Evolutionary conservation across 2,329 filamentous ascomycete genomes (phyloP), one percentile per base, ranked within the genome.

Genomic region (Fusarium bulbicola): DNA sequence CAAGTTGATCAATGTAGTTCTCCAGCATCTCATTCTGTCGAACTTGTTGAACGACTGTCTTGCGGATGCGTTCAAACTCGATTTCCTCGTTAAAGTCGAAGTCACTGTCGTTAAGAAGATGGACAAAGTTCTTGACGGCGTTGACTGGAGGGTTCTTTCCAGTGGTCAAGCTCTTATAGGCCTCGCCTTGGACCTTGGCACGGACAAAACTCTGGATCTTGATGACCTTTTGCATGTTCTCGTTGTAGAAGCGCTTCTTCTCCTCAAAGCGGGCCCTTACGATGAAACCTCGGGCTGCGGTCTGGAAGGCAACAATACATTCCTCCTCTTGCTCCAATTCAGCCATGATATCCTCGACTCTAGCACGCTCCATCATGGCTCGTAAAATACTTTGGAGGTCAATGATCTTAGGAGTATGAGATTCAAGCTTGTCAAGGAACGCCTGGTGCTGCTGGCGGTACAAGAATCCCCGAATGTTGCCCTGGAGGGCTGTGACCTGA

Each of bases 21-120:
- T 99, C 96, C 43, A 97, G 90, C 86, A 97, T 92, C 83, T 99
- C 96, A 79, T 99, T 99, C 77, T 98, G 95, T 53, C 95, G 92
- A 15, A 99, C 96, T 80, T 98, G 95, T 80, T 98, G 95, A 12
- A 99, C 95, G 21, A 99, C 96, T 8, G 94, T 97, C 86, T 98
- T 98, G 59, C 97, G 91, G 79, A 98, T 86, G 53, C 95, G 90
- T 82, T 99, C 96, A 75, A 98, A 98, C 80, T 99, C 96, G 58
- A 99, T 92, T 81, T 99, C 96, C 81, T 98, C 95, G 80, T 99
- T 97, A 83, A 99, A 99, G 80, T 99, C 96, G 78, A 99, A 97
- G 79, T 98, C 95, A 78, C 95, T 98, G 82, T 99, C 96, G 78
- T 98, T 99, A 64, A 99, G 90, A 42, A 99, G 87, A 81, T 99